Percentiles rank a stretch among this genome's conserved stretches.
These are phyloP conservation scores for Penicillium turbatum DNA, from an alignment of 495 filamentous ascomycete species.

Conservation along the genomic window DNA sequence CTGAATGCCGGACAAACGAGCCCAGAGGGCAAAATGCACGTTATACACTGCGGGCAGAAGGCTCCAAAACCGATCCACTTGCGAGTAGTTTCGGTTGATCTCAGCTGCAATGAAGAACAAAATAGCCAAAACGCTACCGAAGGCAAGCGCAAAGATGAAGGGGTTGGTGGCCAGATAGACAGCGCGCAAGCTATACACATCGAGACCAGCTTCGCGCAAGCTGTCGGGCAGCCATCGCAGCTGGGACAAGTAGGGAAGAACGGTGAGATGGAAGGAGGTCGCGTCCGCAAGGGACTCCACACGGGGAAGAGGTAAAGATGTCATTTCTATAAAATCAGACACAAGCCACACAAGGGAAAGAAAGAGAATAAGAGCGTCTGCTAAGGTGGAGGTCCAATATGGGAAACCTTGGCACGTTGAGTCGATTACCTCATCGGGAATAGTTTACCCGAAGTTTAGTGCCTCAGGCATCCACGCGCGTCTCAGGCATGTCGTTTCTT, in stretches of 20 bases:
- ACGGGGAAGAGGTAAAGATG: conserved; percentile 55
- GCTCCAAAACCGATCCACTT: conserved; percentile 90
- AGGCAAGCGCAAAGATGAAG: conserved; percentile 66
- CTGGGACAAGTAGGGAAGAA: conserved; percentile 74
- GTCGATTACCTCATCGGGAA: conserved; percentile 27
- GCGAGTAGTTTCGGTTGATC: conserved; percentile 86
- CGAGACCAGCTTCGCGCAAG: conserved; percentile 53
- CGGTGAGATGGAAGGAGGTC: conserved; percentile 64
- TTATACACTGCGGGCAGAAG: conserved; percentile 83
- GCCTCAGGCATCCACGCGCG: conserved; percentile 23
- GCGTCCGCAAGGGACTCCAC: conserved; percentile 66
- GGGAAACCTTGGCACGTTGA: conserved; percentile 10
- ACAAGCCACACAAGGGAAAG: not conserved
- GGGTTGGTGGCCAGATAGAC: conserved; percentile 89
- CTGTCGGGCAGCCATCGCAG: conserved; percentile 65
- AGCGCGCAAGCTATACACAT: conserved; percentile 51
- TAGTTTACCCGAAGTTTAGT: not conserved
- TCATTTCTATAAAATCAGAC: conserved; percentile 40
- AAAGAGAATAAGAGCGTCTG: conserved; percentile 1
- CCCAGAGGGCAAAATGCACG: conserved; percentile 79
- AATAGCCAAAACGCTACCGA: conserved; percentile 62
- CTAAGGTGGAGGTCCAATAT: conserved; percentile 5
- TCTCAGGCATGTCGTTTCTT: conserved; percentile 9
- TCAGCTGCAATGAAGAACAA: conserved; percentile 72
- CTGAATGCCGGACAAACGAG: conserved; percentile 67